phyloP scores from a whole-genome alignment of 768 basidiomycete species.

The Lactifluus subvellereus region DNA sequence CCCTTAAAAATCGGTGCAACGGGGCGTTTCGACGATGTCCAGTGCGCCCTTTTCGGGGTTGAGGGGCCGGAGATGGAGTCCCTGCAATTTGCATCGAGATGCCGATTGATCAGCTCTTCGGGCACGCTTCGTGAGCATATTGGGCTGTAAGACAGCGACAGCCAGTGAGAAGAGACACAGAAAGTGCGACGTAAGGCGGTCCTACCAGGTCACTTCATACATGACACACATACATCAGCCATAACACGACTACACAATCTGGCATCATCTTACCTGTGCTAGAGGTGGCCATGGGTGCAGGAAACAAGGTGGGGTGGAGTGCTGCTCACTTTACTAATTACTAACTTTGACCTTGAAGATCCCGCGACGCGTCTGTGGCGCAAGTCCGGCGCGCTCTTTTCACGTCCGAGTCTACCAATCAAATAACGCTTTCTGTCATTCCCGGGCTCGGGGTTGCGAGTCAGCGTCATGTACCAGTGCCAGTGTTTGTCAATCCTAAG shows the following conservation, averaged over 20 bases:
- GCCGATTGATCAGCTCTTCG: constrained; percentile 16
- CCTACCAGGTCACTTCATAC: constrained; percentile 15
- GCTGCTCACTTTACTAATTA: background rate
- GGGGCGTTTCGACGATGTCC: background rate
- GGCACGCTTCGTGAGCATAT: constrained; percentile 18
- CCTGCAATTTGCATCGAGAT: constrained; percentile 18
- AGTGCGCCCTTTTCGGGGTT: background rate
- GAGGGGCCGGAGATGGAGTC: constrained; percentile 14
- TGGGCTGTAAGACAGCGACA: constrained; percentile 6
- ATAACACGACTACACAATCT: background rate
- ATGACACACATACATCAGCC: background rate
- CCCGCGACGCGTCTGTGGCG: constrained; percentile 4
- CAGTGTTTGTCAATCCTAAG: background rate
- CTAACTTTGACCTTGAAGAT: background rate
- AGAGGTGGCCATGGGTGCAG: constrained; percentile 4
- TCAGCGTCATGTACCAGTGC: background rate
- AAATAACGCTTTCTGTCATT: background rate
- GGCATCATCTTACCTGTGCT: constrained; percentile 3
- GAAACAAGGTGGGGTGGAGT: background rate
- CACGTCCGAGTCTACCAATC: background rate
- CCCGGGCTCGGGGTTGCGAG: background rate
- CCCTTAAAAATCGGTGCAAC: constrained; percentile 16
- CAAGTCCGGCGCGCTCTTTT: background rate
- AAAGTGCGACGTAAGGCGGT: background rate
- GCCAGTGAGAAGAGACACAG: background rate